Evolutionary conservation across 2,329 filamentous ascomycete genomes (phyloP).

Genomic region (Furcasterigmium sp.): DNA sequence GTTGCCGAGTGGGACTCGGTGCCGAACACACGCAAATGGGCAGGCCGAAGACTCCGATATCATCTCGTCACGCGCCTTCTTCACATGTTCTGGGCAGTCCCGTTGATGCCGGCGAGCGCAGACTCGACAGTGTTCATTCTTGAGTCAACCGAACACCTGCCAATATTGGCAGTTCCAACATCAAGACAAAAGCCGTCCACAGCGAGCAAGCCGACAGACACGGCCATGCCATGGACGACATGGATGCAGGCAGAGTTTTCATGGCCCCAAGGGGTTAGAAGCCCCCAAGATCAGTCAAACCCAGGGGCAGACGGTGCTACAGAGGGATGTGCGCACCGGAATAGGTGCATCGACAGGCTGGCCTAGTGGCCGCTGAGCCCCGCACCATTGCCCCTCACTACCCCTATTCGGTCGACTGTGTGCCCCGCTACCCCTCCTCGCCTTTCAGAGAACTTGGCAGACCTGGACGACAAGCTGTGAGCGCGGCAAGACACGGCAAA

Average conservation of each 20-base stretch:
- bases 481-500: neutral
- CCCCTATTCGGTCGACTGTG: neutral
- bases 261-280: neutral
- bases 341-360: neutral
- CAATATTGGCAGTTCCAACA: neutral
- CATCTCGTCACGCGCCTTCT: neutral
- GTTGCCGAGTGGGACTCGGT: neutral
- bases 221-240: neutral
- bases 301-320: too few species aligned
- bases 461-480: neutral
- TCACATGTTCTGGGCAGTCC: too few species aligned
- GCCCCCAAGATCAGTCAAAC: too few species aligned
- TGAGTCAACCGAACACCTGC: neutral
- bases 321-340: slow-evolving; percentile 5
- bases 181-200: neutral
- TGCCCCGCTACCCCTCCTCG: neutral
- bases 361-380: slow-evolving; percentile 1
- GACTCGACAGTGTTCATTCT: too few species aligned
- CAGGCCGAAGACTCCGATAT: neutral
- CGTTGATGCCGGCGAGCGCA: too few species aligned
- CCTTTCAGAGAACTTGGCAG: neutral
- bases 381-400: slow-evolving; percentile 1
- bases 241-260: neutral
- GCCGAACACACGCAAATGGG: neutral
- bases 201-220: too few species aligned